These are phyloP conservation scores for Quercus tomentella DNA, from an alignment of 331 rosid genomes.

Conservation along the genomic window DNA sequence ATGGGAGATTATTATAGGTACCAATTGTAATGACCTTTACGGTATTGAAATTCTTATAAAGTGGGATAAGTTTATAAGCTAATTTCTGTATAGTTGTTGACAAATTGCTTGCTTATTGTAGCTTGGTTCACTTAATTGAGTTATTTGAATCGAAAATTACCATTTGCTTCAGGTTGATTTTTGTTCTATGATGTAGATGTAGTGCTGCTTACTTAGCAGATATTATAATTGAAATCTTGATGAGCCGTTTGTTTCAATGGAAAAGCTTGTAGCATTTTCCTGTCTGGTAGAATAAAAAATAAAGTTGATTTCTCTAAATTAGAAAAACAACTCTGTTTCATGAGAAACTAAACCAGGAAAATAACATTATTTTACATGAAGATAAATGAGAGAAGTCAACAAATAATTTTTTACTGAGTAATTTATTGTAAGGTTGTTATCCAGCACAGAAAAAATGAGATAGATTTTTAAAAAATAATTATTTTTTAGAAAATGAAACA, in stretches of 20 bases:
- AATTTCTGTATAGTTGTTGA: neutral
- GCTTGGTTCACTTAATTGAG: neutral
- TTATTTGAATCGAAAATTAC: neutral
- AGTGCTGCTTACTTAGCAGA: neutral
- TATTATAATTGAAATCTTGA: neutral
- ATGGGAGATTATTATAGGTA: slow-evolving; percentile 15
- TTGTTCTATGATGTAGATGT: neutral
- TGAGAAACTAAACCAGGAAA: too few relatives aligned
- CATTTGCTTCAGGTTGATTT: neutral
- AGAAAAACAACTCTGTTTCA: too few relatives aligned
- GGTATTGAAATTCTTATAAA: slow-evolving; percentile 21
- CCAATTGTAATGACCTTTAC: slow-evolving; percentile 32
- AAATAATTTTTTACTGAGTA: too few relatives aligned
- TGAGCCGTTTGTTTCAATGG: neutral
- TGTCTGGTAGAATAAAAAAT: too few relatives aligned
- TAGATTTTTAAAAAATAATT: too few relatives aligned
- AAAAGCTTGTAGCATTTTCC: too few relatives aligned
- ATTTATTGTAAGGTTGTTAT: too few relatives aligned
- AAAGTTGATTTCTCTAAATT: too few relatives aligned
- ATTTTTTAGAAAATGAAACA: too few relatives aligned
- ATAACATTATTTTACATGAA: too few relatives aligned
- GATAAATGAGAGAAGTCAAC: too few relatives aligned
- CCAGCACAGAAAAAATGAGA: too few relatives aligned
- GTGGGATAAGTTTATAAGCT: slow-evolving; percentile 9
- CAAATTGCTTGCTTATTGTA: neutral